Evolutionary conservation across 2,329 filamentous ascomycete species (phyloP).

Genomic region (Verticillium klebahnii): DNA sequence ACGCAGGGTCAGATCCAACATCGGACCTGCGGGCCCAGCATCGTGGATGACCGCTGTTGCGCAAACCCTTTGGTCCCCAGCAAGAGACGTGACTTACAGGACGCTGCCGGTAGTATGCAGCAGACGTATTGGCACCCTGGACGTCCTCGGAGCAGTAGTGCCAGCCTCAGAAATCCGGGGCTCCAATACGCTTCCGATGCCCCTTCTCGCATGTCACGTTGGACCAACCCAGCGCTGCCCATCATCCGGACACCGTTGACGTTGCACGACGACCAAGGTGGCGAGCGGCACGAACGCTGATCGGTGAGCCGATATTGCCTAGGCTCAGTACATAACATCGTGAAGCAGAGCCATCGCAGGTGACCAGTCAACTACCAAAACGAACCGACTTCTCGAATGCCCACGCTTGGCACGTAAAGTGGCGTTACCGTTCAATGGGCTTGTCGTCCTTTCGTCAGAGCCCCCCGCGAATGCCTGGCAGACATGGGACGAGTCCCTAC

Average conservation of each 20-base stretch:
- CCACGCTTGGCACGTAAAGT: neutral
- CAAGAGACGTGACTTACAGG: neutral
- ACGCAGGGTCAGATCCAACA: neutral
- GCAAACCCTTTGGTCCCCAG: neutral
- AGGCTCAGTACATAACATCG: neutral
- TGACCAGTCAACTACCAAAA: neutral
- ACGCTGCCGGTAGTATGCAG: neutral
- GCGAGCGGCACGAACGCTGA: neutral
- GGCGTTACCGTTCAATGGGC: neutral
- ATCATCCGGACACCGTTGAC: neutral
- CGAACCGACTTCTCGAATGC: neutral
- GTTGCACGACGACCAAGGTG: neutral
- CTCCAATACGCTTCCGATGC: neutral
- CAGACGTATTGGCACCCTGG: neutral
- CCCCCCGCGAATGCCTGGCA: neutral
- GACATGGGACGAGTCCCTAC: neutral
- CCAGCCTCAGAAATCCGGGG: neutral
- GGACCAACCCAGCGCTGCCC: neutral
- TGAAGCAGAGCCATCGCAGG: neutral
- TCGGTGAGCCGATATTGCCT: neutral
- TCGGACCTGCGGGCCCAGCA: neutral
- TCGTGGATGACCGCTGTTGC: neutral
- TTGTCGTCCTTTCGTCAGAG: neutral
- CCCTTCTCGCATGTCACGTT: neutral
- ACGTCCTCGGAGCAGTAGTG: neutral